Evolutionary conservation across 352 stramenopile species (phyloP).

Genomic region (Blastocystis hominis): DNA sequence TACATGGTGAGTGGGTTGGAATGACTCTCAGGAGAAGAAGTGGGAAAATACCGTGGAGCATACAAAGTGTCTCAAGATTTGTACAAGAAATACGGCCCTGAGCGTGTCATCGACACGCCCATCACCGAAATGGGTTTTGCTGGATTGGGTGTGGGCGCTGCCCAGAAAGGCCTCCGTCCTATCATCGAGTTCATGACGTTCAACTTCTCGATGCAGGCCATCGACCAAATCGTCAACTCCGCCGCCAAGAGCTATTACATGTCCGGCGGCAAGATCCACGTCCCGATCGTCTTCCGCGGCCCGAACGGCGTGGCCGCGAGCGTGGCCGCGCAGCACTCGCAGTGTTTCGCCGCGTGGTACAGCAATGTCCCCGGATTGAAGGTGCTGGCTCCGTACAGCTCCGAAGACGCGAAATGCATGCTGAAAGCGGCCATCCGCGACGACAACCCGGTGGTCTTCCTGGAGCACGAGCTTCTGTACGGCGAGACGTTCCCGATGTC

Average conservation of each 20-base stretch:
- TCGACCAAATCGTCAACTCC: constrained; percentile 99
- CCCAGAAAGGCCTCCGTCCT: constrained; percentile 90
- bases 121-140: constrained; percentile 94
- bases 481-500: constrained; percentile 88
- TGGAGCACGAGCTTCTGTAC: constrained; percentile 99
- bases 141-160: constrained; percentile 80
- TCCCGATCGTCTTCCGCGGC: constrained; percentile 97
- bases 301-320: constrained; percentile 91
- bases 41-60: constrained; percentile 96
- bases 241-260: constrained; percentile 99
- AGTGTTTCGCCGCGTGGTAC: constrained; percentile 98
- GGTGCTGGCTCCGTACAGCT: constrained; percentile 88
- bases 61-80: constrained; percentile 85
- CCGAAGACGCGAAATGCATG: constrained; percentile 92
- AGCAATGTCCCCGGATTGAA: constrained; percentile 90
- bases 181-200: constrained; percentile 99
- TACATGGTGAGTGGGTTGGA: constrained; percentile 36
- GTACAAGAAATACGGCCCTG: constrained; percentile 78
- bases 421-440: constrained; percentile 97
- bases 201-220: constrained; percentile 99
- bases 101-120: constrained; percentile 97
- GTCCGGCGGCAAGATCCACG: constrained; percentile 87
- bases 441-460: constrained; percentile 92
- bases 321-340: constrained; percentile 92
- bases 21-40: constrained; percentile 83